Base-by-base conservation (phyloP, 257 asterid species). In the Solanum ossicruentum region DNA sequence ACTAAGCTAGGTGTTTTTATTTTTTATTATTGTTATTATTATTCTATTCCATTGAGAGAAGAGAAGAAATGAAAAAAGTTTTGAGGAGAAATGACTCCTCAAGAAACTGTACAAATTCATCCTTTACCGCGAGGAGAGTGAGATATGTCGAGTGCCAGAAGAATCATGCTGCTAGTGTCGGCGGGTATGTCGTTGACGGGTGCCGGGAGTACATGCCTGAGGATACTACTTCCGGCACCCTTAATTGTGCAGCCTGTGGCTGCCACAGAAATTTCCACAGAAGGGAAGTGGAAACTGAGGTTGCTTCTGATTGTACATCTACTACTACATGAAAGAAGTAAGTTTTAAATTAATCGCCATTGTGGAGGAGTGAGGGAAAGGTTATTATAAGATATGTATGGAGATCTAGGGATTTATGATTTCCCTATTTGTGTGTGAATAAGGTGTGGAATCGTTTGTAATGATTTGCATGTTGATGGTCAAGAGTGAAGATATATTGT, bases 141-240 rank as follows among this genome's bases (percentile, higher is more conserved):
- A 84, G 95, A 56, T 95, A 93, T 23, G 93, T 86, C 0, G 98
- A 96, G 92, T 96, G 98, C 87, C 99, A 96, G 81, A 96, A 88
- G 91, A 96, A 96, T n/a, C 97, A 94, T 85, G 99, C 99, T 0
- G 98, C 99, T 1, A 85, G 88, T 10, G 92, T 93, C 0, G 99
- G 99, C 8, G 98, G 99, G 15, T 90, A 92, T 84, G 98, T 97
- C 10, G 97, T 96, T 51, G 99, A 96, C 69, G 98, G 99, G 10
- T 96, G 99, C 96, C 82, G 96, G 90, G 99, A 96, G 45, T 96
- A 93, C 91, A 91, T 93, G 95, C 94, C 99, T 0, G 43, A 88
- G 18, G 94, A 89, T 0, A 28, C 6, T 66, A 86, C 90, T 0
- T 47, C 26, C 28, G 93, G 83, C 26, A 94, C 94, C n/a, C 91